Evolutionary conservation across 192 early-diverging fungal genomes (phyloP).

Genomic region (Coemansia interrupta): DNA sequence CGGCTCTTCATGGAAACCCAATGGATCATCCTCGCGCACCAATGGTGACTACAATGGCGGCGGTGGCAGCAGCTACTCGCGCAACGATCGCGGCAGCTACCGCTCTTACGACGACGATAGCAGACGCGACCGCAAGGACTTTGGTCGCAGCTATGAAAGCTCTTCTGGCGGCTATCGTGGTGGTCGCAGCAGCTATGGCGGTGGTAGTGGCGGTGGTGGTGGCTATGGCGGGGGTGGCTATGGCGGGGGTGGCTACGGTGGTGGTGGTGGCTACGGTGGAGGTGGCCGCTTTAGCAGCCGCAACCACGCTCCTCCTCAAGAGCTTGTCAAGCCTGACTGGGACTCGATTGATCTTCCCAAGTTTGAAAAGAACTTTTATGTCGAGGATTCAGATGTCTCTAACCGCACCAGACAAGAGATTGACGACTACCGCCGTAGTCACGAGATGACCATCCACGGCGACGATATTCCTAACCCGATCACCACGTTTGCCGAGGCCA

Average conservation of each 20-base stretch:
- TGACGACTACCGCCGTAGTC: constrained; percentile 67
- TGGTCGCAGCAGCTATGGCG: constrained; percentile 19
- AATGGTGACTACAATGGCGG: constrained; percentile 4
- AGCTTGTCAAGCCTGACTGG: constrained; percentile 62
- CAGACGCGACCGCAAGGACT: constrained; percentile 62
- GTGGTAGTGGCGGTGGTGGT: constrained; percentile 14
- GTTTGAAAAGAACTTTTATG: constrained; percentile 98
- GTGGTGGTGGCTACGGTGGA: constrained; percentile 21
- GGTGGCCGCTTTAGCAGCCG: constrained; percentile 27
- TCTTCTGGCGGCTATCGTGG: constrained; percentile 10
- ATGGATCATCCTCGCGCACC: background rate
- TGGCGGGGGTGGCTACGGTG: constrained; percentile 3
- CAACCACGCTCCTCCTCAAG: constrained; percentile 25
- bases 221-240: constrained; percentile 19
- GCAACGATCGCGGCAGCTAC: constrained; percentile 55
- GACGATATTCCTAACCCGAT: constrained; percentile 87
- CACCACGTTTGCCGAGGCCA: constrained; percentile 82
- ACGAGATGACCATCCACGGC: constrained; percentile 84
- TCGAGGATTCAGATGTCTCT: constrained; percentile 72
- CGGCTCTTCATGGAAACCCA: background rate
- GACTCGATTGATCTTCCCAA: constrained; percentile 61
- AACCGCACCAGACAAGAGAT: constrained; percentile 68
- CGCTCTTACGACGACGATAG: constrained; percentile 63
- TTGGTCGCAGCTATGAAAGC: constrained; percentile 21
- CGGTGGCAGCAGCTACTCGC: constrained; percentile 22